Base-by-base conservation (phyloP, 352 stramenopile genomes). In the Blastocystis sp. region DNA sequence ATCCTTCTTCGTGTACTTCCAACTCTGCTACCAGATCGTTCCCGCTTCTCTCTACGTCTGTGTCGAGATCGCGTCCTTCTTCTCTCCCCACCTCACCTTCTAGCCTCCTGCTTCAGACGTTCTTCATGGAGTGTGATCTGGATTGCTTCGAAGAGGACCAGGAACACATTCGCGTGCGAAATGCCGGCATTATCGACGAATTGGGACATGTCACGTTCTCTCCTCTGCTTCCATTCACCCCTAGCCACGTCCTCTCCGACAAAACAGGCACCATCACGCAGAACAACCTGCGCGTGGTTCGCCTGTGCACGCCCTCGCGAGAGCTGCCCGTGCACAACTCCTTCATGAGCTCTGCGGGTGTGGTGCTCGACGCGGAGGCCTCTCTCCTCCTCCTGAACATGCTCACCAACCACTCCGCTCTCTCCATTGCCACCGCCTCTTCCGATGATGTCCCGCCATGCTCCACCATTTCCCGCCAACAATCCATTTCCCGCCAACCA, bases 241-340 rank as follows among this genome's bases (percentile, higher is more conserved):
- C 1, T 60, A 88, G 78, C 63, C 78, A 88, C 45, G 43, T 88
- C 24, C 64, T 88, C 54, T 88, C 78, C 9, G 78, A 88, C n/a
- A 88, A 88, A 60, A 88, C 78, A 24, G 78, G 78, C 65, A 88
- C 78, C 21, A 88, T 88, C 34, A 88, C 78, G 24, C 34, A 88
- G 61, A 88, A 88, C 68, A 88, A 88, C 45, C 78, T 88, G 10
- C 24, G 62, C 1, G 78, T 78, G 14, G 68, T 77, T 21, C 7
- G 24, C 19, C 11, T 88, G 4, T 48, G 57, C 14, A 88, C 64
- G 9, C 43, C 60, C 4, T 28, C 38, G 28, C 34, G 40, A 1
- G 60, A 54, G 14, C 7, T 45, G 14, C 28, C 40, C 62, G 14
- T 45, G 7, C 7, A 45, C 28, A 69, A 45, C 28, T 7, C 7